Evolutionary conservation across 805 yeast species (phyloP), one percentile per base, ranked within the genome.

Genomic region (Nakazawaea peltata): DNA sequence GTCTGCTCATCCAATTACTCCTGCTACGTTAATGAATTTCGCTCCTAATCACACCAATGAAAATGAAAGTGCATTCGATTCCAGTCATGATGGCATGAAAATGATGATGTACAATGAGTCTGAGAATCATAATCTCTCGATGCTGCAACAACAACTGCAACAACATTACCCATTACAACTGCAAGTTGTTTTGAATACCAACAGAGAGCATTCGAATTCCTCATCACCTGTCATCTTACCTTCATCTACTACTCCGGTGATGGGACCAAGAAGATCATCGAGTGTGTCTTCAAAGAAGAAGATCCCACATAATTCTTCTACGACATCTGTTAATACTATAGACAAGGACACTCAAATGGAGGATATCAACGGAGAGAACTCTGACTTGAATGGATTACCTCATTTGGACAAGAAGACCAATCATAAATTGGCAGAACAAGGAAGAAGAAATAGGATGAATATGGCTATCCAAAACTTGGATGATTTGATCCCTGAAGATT

Each of bases 341-440:
- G n/a, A n/a, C n/a, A n/a, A n/a, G n/a, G n/a, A n/a, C n/a, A n/a
- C n/a, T n/a, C n/a, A n/a, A n/a, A n/a, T n/a, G n/a, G n/a, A n/a
- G n/a, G n/a, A n/a, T n/a, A n/a, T n/a, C n/a, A n/a, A n/a, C n/a
- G n/a, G n/a, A n/a, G 23, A 21, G 10, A 10, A 21, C 23, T 10
- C 7, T 7, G 23, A 21, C 23, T 7, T 8, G 7, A 21, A 21
- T 10, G 23, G 10, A 10, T 7, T 8, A 21, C 23, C 23, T 7
- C 23, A 21, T 21, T 21, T 18, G 25, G 65, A 71, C 19, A 80
- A 81, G 52, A 77, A 80, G 47, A 73, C 81, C 2, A 73, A 74
- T 28, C 98, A 90, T 57, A 88, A 90, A 53, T 69, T 85, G 12
- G 97, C 98, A 1, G 98, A 90, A 58, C 97, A 92, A 57, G 97